These are phyloP conservation scores for Aspergillus oerlinghausenensis DNA, from an alignment of 2,329 filamentous ascomycete species.

Conservation along the genomic window DNA sequence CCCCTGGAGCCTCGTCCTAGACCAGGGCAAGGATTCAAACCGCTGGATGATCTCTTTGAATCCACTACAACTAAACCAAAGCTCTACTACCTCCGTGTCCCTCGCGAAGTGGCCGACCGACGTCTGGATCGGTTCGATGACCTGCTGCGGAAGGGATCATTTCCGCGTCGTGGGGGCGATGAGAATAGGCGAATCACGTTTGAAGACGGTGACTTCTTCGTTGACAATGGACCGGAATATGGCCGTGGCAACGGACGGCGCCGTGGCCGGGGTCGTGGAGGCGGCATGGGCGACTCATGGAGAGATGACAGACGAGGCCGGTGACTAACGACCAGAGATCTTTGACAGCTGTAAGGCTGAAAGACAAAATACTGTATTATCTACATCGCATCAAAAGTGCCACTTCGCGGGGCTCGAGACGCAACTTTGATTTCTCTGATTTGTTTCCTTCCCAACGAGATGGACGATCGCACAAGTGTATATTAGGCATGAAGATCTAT, in stretches of 20 bases:
- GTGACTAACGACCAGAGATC: constrained; percentile 1
- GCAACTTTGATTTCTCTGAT: background rate
- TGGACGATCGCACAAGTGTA: background rate
- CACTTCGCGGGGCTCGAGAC: background rate
- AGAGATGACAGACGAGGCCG: constrained; percentile 9
- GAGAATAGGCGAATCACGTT: constrained; percentile 70
- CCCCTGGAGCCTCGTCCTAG: constrained; percentile 14
- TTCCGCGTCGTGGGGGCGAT: constrained; percentile 39
- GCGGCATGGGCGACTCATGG: constrained; percentile 21
- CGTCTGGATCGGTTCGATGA: constrained; percentile 59
- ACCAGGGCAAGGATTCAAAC: constrained; percentile 46
- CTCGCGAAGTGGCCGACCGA: constrained; percentile 58
- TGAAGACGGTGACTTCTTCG: constrained; percentile 60
- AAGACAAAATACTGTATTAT: background rate
- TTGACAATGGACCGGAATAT: constrained; percentile 69
- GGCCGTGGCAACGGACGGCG: constrained; percentile 34
- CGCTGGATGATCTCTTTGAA: constrained; percentile 57
- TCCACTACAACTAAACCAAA: constrained; percentile 60
- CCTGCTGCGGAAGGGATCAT: constrained; percentile 36
- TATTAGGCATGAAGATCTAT: background rate
- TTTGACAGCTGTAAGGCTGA: background rate
- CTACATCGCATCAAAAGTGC: background rate
- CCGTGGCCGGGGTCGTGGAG: constrained; percentile 28
- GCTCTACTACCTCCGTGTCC: constrained; percentile 63
- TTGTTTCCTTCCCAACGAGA: background rate